Evolutionary conservation across 805 yeast species (phyloP).

Genomic region (Limtongozyma cylindracea): DNA sequence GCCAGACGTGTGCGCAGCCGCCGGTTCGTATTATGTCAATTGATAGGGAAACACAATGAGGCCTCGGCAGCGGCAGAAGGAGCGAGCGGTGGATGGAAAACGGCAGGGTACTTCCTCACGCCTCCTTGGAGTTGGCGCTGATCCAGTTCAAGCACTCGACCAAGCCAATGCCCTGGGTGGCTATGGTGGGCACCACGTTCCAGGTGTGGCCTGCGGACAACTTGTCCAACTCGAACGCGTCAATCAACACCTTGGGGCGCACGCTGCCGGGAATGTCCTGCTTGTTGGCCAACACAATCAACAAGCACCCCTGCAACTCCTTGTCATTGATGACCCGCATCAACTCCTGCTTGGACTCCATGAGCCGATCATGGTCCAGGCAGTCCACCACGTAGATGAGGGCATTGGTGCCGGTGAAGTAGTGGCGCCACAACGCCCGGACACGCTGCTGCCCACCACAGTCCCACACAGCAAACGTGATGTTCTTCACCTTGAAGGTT

Average conservation of each 20-base stretch:
- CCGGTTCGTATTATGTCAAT: no score
- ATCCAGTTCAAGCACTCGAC: conserved; percentile 79
- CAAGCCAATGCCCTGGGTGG: conserved; percentile 73
- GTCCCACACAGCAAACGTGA: conserved; percentile 78
- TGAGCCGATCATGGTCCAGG: conserved; percentile 43
- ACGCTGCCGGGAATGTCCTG: conserved; percentile 54
- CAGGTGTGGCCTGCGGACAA: conserved; percentile 45
- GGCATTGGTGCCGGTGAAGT: conserved; percentile 82
- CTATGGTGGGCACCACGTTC: conserved; percentile 84
- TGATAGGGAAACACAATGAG: no score
- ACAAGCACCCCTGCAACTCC: conserved; percentile 56
- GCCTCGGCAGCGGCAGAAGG: no score
- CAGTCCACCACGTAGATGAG: conserved; percentile 79
- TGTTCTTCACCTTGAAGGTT: conserved; percentile 59
- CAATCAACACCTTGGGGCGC: conserved; percentile 62
- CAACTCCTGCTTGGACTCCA: conserved; percentile 57
- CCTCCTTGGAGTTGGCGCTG: conserved; percentile 24
- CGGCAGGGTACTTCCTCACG: no score
- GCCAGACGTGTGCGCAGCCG: no score
- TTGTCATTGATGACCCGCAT: conserved; percentile 59
- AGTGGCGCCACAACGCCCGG: conserved; percentile 88
- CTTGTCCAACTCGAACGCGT: conserved; percentile 33
- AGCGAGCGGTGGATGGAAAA: no score
- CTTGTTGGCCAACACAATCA: conserved; percentile 74
- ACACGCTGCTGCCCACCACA: conserved; percentile 91